Base-by-base conservation (phyloP, 1,284 basidiomycete genomes). In the Fistulinella staudtii region DNA sequence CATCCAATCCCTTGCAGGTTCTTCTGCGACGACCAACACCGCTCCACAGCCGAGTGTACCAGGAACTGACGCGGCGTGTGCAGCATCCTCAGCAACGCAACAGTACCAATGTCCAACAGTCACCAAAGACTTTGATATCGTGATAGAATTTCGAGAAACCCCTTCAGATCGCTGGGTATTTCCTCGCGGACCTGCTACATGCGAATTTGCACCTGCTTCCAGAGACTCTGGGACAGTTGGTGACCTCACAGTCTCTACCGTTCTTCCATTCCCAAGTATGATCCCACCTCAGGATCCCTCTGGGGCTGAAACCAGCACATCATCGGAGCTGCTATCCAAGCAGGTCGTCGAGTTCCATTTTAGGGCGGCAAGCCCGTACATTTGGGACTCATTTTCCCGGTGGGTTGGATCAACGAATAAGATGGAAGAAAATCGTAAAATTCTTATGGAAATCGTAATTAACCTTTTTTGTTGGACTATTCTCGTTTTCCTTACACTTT, bases 121-220 rank as follows among this genome's bases (percentile, higher is more conserved):
- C 34, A 53, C 68, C 28, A 77, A 72, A 53, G 73, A 75, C 13
- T 83, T 79, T 51, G 85, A 88, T 59, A 56, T 88, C 5, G 74
- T 88, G 20, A 57, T 89, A 42, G 82, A 86, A 55, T 88, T 85
- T 50, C 66, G 72, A 30, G 85, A 89, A 55, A 65, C 68, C 10
- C 69, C 75, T 2, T 67, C 68, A 24, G 82, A 86, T 40, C 73
- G 78, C 8, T 83, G 77, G 74, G 55, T 84, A 7, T 67, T 89
- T 44, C 84, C 86, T 47, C 76, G 82, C 30, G 76, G 75, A 25
- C 69, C 72, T 10, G 71, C 71, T 3, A 64, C 72, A 31, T 78
- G 71, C 49, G 73, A 81, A 51, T 65, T 65, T 40, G 41, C 35
- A 15, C 40, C 64, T 34, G 5, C 47, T 6, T 51, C 51, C 5